Base-by-base conservation (phyloP, 208 protist genomes). In the Crithidia acanthocephali region DNA sequence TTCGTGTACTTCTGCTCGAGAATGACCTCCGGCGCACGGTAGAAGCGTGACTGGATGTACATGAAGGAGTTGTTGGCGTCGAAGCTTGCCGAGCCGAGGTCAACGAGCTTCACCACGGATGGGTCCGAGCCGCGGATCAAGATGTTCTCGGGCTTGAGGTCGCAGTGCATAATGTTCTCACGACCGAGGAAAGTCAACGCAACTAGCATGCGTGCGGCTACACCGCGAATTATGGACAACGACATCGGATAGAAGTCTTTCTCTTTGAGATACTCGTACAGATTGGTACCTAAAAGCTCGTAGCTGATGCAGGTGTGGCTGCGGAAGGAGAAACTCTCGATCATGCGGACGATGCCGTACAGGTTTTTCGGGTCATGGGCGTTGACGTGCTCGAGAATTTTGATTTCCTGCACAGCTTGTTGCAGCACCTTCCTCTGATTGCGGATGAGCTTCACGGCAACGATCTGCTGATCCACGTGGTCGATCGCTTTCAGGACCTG, bases 101-200 rank as follows among this genome's bases (percentile, higher is more conserved):
- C 98, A 63, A 98, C 98, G 20, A 99, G 85, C 72, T 98, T 99
- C 75, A 99, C 97, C 22, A 76, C 83, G 23, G 83, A 81, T 28
- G 86, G 88, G 53, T 87, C 87, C 18, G 84, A 60, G 20, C 82
- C 66, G 62, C 82, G 80, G 22, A 98, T 73, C 9, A 99, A 79
- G 47, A 99, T 91, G 76, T 99, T 99, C 80, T 99, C 98, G 7
- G 97, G 98, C 80, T 99, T 99, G 48, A 99, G 62, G 70, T 99
- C 98, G 59, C 93, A 95, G 77, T 99, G 98, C 56, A 98, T 94
- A 63, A 99, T 94, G 52, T 87, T 85, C 62, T 96, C 84, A 25
- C 76, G 79, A 53, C 76, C 87, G 35, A 97, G 48, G 65, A 92
- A 97, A 2, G 86, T 84, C 57, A 97, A 70, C 5, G 93, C 82